A percentile compares a stretch with the other conserved stretches of the same genome.
Evolutionary conservation across 148 eudicot genomes (phyloP).

Genomic region (Tetragonia tetragonoides): DNA sequence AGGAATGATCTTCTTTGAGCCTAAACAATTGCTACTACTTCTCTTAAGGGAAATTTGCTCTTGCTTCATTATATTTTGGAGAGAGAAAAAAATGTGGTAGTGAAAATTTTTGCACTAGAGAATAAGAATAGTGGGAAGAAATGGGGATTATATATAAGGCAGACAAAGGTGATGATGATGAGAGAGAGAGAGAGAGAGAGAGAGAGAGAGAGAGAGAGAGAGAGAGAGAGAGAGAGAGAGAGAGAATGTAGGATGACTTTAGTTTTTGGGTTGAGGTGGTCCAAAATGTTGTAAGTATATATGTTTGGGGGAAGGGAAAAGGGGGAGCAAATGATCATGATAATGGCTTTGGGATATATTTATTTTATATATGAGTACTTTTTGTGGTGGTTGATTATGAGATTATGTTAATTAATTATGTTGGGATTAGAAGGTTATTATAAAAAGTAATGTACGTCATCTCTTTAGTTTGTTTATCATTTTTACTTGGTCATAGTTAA

Average conservation of each 20-base stretch:
- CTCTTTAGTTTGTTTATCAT: no score
- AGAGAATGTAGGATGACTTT: neutral
- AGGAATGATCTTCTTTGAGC: slow-evolving; percentile 4
- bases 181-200: neutral
- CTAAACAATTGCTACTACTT: neutral
- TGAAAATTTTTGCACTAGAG: neutral
- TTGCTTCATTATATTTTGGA: neutral
- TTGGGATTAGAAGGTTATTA: no score
- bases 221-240: no score
- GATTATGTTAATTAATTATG: no score
- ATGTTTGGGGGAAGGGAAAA: neutral
- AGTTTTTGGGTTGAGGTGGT: neutral
- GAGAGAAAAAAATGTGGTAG: neutral
- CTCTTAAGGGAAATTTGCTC: neutral
- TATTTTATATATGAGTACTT: no score
- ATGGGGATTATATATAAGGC: neutral
- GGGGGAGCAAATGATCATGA: neutral
- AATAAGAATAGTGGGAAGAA: neutral
- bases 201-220: neutral
- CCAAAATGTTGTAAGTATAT: neutral
- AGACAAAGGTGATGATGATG: neutral
- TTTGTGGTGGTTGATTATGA: no score
- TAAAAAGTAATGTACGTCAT: no score
- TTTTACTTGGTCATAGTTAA: no score
- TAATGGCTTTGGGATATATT: neutral